These are phyloP conservation scores for Penicillium waksmanii DNA, from an alignment of 495 filamentous ascomycete genomes.

Conservation along the genomic window DNA sequence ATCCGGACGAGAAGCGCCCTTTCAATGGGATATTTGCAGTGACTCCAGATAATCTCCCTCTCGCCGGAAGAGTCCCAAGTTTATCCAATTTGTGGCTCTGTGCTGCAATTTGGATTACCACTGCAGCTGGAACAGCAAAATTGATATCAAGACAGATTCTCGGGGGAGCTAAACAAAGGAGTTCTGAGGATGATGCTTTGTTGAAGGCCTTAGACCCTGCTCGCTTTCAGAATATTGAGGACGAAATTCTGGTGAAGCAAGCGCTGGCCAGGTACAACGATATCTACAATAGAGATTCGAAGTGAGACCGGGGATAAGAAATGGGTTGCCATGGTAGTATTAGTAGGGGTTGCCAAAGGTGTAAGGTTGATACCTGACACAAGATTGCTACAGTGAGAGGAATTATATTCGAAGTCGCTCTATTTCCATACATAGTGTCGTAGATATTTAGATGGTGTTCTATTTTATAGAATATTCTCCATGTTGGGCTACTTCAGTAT, in stretches of 20 bases:
- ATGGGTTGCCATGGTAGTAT: no score
- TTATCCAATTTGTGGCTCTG: slow-evolving; percentile 31
- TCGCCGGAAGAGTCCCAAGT: slow-evolving; percentile 32
- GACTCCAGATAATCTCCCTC: slow-evolving; percentile 42
- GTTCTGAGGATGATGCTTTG: slow-evolving; percentile 21
- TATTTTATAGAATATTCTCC: no score
- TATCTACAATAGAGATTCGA: slow-evolving; percentile 32
- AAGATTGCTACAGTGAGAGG: no score
- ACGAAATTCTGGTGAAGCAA: slow-evolving; percentile 21
- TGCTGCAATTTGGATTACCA: slow-evolving; percentile 43
- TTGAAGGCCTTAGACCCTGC: slow-evolving; percentile 31
- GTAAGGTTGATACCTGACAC: no score
- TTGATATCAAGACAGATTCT: slow-evolving; percentile 31
- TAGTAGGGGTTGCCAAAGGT: no score
- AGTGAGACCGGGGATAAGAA: background rate
- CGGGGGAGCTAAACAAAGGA: slow-evolving; percentile 6
- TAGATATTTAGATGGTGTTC: no score
- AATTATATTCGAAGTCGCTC: no score
- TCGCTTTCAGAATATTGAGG: slow-evolving; percentile 34
- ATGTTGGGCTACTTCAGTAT: no score
- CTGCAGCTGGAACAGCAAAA: slow-evolving; percentile 39
- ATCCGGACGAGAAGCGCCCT: slow-evolving; percentile 16
- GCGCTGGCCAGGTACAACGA: slow-evolving; percentile 37
- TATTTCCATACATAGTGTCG: no score
- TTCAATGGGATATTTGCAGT: slow-evolving; percentile 45